Evolutionary conservation across 257 asterid species (phyloP).

Genomic region (Salvia rosmarinus): DNA sequence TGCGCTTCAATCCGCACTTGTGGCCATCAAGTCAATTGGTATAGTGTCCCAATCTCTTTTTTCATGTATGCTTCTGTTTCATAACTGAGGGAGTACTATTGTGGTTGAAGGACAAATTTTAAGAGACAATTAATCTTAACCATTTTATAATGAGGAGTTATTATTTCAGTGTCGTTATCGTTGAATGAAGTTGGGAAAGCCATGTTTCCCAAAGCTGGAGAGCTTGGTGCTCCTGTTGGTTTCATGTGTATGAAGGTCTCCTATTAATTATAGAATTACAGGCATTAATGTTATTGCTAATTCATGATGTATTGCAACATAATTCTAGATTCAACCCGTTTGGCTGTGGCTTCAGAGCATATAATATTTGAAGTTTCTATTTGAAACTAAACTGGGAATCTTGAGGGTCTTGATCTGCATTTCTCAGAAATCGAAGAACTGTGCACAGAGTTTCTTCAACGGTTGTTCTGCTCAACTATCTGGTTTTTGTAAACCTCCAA

Average conservation of each 20-base stretch:
- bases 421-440: slow-evolving; percentile 69
- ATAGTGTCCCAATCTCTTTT: not conserved
- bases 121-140: not conserved
- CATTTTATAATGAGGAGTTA: slow-evolving; percentile 8
- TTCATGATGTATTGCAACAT: not conserved
- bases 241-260: slow-evolving; percentile 90
- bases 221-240: slow-evolving; percentile 82
- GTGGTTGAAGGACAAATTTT: slow-evolving; percentile 7
- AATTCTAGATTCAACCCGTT: not conserved
- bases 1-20: slow-evolving; percentile 90
- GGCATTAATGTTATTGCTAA: not conserved
- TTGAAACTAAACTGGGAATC: slow-evolving; percentile 7
- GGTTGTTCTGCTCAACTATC: slow-evolving; percentile 71
- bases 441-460: slow-evolving; percentile 78
- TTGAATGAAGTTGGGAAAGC: slow-evolving; percentile 85
- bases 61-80: slow-evolving; percentile 4
- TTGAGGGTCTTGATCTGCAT: slow-evolving; percentile 77
- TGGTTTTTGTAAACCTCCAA: slow-evolving; percentile 84
- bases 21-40: slow-evolving; percentile 92
- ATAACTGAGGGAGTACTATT: not conserved
- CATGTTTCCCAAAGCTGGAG: slow-evolving; percentile 84
- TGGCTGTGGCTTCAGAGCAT: slow-evolving; percentile 17
- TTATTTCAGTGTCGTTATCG: slow-evolving; percentile 40
- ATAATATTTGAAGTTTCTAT: not conserved
- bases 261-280: slow-evolving; percentile 1